Conservation (phyloP, 2,329 filamentous ascomycete genomes). For the Juglanconis oblonga region DNA sequence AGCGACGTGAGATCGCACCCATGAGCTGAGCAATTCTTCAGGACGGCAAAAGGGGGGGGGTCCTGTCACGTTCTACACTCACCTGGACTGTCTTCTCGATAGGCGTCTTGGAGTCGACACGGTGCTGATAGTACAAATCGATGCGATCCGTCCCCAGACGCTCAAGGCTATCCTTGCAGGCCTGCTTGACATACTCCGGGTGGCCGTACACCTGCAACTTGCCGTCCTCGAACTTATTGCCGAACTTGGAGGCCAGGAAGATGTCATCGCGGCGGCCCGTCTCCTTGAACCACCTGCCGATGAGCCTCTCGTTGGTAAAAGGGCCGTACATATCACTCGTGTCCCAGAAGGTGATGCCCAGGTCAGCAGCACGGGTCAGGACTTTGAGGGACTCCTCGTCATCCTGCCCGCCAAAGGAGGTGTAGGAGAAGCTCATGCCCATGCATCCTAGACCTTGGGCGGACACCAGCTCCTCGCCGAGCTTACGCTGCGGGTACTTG, state of each 20-base stretch:
- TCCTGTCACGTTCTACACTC: not conserved
- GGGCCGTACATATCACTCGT: conserved; percentile 16
- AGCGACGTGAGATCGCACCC: not conserved
- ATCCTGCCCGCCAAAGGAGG: conserved; percentile 17
- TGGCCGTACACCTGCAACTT: conserved; percentile 21
- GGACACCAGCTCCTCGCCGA: conserved; percentile 16
- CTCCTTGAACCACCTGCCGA: conserved; percentile 43
- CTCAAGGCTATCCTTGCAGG: conserved; percentile 35
- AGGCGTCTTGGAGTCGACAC: conserved; percentile 42
- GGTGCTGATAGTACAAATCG: conserved; percentile 51
- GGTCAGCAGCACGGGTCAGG: conserved; percentile 21
- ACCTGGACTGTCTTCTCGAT: conserved; percentile 42
- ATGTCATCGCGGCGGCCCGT: conserved; percentile 41
- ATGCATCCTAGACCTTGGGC: conserved; percentile 17
- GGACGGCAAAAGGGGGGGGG: not conserved
- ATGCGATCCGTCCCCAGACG: conserved; percentile 48
- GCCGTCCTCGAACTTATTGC: conserved; percentile 21
- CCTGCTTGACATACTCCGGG: conserved; percentile 26
- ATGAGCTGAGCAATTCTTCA: not conserved
- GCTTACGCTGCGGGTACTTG: conserved; percentile 12
- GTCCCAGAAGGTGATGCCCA: conserved; percentile 21
- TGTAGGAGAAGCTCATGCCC: conserved; percentile 17
- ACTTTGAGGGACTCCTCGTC: conserved; percentile 19
- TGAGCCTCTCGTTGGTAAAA: conserved; percentile 34
- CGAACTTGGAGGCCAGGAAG: conserved; percentile 42